phyloP scores from a whole-genome alignment of 2,329 filamentous ascomycete species.

The Alternaria sp. region DNA sequence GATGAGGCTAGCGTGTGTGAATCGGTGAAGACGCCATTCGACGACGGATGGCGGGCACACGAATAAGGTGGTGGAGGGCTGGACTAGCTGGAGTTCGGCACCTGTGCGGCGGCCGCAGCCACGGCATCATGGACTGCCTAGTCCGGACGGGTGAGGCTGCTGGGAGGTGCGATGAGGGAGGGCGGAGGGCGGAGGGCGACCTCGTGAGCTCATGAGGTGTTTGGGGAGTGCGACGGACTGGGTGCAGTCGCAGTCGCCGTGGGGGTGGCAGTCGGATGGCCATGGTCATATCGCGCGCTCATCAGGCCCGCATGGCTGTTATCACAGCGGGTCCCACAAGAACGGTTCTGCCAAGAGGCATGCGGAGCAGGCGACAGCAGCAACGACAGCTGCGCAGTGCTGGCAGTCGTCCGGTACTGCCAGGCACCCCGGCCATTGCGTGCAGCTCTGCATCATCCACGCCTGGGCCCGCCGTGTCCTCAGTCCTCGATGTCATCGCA shows the following conservation, averaged over 20 bases:
- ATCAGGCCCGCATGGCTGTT: constrained; percentile 40
- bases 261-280: constrained; percentile 26
- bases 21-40: constrained; percentile 25
- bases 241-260: constrained; percentile 12
- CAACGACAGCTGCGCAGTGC: constrained; percentile 13
- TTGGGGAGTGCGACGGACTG: neutral
- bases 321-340: constrained; percentile 37
- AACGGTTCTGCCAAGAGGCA: constrained; percentile 38
- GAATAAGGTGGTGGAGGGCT: neutral
- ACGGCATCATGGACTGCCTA: constrained; percentile 1
- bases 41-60: constrained; percentile 4
- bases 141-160: neutral
- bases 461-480: constrained; percentile 20
- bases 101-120: constrained; percentile 3
- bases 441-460: constrained; percentile 31
- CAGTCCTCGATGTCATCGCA: constrained; percentile 35
- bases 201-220: neutral
- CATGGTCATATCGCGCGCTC: constrained; percentile 44
- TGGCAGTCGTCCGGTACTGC: constrained; percentile 5
- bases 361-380: constrained; percentile 33
- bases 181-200: neutral
- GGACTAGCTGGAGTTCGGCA: neutral
- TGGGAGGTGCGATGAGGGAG: neutral
- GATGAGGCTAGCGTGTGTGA: constrained; percentile 21
- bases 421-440: constrained; percentile 18